phyloP scores from a whole-genome alignment of 768 basidiomycete species.

The Hirschioporus abietinus region DNA sequence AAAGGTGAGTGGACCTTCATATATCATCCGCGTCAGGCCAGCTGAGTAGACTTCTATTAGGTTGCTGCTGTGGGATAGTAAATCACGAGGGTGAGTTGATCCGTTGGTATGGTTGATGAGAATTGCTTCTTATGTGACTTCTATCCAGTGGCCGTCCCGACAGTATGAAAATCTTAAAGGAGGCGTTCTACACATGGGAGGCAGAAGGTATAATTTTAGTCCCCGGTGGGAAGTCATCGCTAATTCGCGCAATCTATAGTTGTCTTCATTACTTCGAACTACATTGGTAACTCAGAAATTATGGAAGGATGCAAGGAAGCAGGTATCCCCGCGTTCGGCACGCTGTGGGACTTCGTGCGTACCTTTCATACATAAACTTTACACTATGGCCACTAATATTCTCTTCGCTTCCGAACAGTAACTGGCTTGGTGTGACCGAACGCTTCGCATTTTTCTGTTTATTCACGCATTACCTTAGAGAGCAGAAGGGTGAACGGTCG shows the following conservation, averaged over 20 bases:
- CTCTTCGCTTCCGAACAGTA: neutral
- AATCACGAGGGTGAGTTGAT: constrained; percentile 32
- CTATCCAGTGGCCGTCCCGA: constrained; percentile 30
- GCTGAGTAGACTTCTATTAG: constrained; percentile 26
- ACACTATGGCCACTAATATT: neutral
- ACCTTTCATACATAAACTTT: neutral
- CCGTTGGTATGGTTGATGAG: neutral
- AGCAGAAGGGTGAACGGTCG: constrained; percentile 1
- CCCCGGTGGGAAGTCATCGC: neutral
- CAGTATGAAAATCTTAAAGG: constrained; percentile 31
- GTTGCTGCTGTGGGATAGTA: constrained; percentile 73
- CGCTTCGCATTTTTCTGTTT: neutral
- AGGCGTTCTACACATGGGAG: constrained; percentile 29
- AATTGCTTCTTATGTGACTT: neutral
- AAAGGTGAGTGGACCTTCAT: constrained; percentile 20
- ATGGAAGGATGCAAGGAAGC: constrained; percentile 33
- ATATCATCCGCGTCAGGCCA: neutral
- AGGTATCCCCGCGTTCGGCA: constrained; percentile 33
- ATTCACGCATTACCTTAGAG: neutral
- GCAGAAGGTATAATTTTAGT: constrained; percentile 25
- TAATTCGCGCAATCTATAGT: constrained; percentile 18
- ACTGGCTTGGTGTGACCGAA: neutral
- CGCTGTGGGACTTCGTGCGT: constrained; percentile 28
- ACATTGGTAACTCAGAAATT: constrained; percentile 34
- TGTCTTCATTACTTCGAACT: constrained; percentile 40